Base-by-base conservation (phyloP, 148 eudicot species). In the Gaultheria prostrata region DNA sequence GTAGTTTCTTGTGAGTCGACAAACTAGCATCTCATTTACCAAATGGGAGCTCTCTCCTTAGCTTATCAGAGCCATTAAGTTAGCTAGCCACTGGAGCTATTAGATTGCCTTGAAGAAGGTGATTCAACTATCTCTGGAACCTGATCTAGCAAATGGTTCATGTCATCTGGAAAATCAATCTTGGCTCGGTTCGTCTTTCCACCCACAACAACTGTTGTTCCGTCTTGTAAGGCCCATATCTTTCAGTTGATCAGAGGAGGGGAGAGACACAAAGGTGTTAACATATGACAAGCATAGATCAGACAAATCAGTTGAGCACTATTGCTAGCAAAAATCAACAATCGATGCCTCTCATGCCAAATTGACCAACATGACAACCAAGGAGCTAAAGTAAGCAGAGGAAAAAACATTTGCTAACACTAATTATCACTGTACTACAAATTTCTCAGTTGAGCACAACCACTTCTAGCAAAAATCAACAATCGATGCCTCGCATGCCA, bases 141-240 rank as follows among this genome's bases (percentile, higher is more conserved):
- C 48, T 88, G 90, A 90, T 97, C 92, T 30, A 97, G 92, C 85
- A 93, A 86, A 81, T 81, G 57, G 84, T 97, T 92, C 84, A 97
- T 83, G 85, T 93, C 92, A 4, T 90, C 93, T 1, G 98, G 91
- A 83, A 95, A 93, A 86, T 91, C 98, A 67, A 78, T 89, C 89
- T 95, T 95, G 80, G 97, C 98, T 73, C 98, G 90, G 87, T 97
- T 97, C n/a, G 98, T 92, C 90, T 95, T 97, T 77, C 99, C 99
- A 63, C 99, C 98, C 46, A 97, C 78, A 30, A 95, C 91, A 87
- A 92, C 93, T 33, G 91, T 82, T 54, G 96, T 95, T 91, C 99
- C 98, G 82, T 97, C 97, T 93, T 97, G 99, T 71, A 97, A 87
- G 28, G 96, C 99, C 98, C 98, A 97, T 76, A 97, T 86, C 99